These are phyloP conservation scores for Melaleuca alternifolia DNA, from an alignment of 345 rosid species.

Conservation along the genomic window DNA sequence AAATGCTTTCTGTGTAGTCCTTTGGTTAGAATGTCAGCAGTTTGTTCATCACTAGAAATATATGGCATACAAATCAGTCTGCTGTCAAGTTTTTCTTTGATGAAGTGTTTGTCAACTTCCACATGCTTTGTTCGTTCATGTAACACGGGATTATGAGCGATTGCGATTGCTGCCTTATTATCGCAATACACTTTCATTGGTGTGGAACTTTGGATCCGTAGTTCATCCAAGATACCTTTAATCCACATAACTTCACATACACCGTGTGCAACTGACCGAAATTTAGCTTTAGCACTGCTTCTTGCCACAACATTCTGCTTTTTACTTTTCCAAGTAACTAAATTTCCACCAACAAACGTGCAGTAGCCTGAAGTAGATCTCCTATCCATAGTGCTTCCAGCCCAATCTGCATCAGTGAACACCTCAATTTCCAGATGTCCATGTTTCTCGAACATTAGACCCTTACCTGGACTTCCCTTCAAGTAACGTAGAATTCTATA, in stretches of 20 bases:
- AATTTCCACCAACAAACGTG: not conserved
- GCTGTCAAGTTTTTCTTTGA: too few relatives aligned
- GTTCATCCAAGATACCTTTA: not conserved
- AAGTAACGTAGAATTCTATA: too few relatives aligned
- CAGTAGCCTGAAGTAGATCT: not conserved
- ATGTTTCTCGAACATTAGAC: not conserved
- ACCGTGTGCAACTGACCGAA: not conserved
- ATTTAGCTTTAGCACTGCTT: not conserved
- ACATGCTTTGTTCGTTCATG: too few relatives aligned
- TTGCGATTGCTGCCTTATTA: not conserved
- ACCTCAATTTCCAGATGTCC: not conserved
- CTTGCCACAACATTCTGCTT: not conserved
- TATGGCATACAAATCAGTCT: not conserved
- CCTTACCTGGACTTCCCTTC: too few relatives aligned
- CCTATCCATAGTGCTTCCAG: not conserved
- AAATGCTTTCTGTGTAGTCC: not conserved
- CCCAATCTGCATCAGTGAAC: not conserved
- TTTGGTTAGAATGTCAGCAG: not conserved
- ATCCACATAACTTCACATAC: not conserved
- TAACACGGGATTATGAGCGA: not conserved
- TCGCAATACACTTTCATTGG: not conserved
- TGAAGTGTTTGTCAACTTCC: too few relatives aligned
- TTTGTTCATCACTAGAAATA: not conserved
- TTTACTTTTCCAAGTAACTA: not conserved
- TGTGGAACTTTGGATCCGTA: not conserved